These are phyloP conservation scores for Thozetella sp. DNA, from an alignment of 495 filamentous ascomycete species.

Conservation along the genomic window DNA sequence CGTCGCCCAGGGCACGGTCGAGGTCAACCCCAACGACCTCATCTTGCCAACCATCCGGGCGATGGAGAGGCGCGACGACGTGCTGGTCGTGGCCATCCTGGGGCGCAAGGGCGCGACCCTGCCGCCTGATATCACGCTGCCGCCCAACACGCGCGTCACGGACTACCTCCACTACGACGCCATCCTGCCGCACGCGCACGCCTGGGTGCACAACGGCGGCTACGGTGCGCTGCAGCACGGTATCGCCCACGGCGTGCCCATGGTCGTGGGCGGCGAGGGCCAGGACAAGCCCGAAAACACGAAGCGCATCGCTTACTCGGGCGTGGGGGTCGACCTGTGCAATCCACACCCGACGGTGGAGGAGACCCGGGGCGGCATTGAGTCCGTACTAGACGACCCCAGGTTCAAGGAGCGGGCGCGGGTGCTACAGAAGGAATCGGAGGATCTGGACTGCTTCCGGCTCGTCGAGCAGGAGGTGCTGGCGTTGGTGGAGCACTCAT, in stretches of 20 bases:
- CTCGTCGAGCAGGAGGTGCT: slow-evolving; percentile 22
- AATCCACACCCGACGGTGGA: slow-evolving; percentile 16
- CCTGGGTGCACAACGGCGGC: slow-evolving; percentile 38
- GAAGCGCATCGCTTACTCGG: slow-evolving; percentile 28
- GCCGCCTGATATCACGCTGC: slow-evolving; percentile 7
- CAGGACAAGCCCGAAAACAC: slow-evolving; percentile 39
- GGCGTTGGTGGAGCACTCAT: slow-evolving; percentile 9
- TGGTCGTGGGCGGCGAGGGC: slow-evolving; percentile 35
- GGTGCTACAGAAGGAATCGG: slow-evolving; percentile 19
- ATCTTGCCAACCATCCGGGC: slow-evolving; percentile 33
- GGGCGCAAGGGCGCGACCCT: slow-evolving; percentile 24
- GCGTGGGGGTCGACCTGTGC: slow-evolving; percentile 32
- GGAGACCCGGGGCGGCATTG: slow-evolving; percentile 22
- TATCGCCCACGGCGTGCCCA: slow-evolving; percentile 35
- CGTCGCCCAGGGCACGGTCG: slow-evolving; percentile 37
- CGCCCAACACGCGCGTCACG: slow-evolving; percentile 25
- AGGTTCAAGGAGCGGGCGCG: slow-evolving; percentile 9
- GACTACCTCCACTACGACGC: slow-evolving; percentile 39
- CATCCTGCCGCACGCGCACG: slow-evolving; percentile 29
- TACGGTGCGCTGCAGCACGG: slow-evolving; percentile 40
- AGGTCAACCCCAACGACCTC: slow-evolving; percentile 25
- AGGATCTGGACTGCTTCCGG: slow-evolving; percentile 22
- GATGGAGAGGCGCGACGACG: slow-evolving; percentile 17
- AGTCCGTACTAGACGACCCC: slow-evolving; percentile 20
- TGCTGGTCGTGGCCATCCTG: slow-evolving; percentile 33